A percentile compares a stretch with the other conserved stretches of the same genome.
These are phyloP conservation scores for Leptomonas seymouri DNA, from an alignment of 208 protist genomes.

Conservation along the genomic window DNA sequence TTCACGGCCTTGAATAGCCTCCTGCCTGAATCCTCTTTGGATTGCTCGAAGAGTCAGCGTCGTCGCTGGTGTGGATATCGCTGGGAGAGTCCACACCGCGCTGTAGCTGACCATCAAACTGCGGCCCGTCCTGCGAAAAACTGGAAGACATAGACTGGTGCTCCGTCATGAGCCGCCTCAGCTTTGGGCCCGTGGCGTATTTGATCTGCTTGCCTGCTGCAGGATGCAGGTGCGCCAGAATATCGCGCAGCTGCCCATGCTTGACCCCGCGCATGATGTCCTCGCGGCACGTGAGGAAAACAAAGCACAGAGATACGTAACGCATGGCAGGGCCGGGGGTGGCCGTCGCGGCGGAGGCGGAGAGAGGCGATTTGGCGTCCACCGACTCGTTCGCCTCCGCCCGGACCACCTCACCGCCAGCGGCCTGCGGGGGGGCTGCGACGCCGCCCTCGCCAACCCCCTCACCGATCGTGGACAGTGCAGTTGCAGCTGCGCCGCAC, in stretches of 20 bases:
- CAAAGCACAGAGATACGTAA: conserved; percentile 48
- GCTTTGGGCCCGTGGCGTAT: conserved; percentile 59
- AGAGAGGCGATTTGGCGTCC: not conserved
- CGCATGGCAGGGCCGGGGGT: not conserved
- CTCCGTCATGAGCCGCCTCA: conserved; percentile 36
- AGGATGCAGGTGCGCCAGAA: conserved; percentile 42
- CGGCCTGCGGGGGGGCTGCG: not conserved
- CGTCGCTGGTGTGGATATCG: not conserved
- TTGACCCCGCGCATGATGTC: conserved; percentile 51
- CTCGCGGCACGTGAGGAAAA: conserved; percentile 74
- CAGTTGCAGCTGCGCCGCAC: not conserved
- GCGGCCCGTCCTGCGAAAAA: conserved; percentile 23
- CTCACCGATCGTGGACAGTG: not conserved
- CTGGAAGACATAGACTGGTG: conserved; percentile 31
- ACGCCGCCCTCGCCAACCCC: not conserved
- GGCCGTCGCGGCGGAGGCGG: not conserved
- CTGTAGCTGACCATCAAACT: conserved; percentile 1
- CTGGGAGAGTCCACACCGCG: not conserved
- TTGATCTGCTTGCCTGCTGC: conserved; percentile 58
- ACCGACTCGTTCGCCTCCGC: not conserved
- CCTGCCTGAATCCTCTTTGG: not conserved
- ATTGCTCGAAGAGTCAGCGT: not conserved
- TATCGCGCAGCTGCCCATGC: conserved; percentile 22
- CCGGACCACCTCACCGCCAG: not conserved
- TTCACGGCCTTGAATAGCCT: too few relatives aligned